phyloP scores from a whole-genome alignment of 306 rosid genomes.

The Dicorynia guianensis region DNA sequence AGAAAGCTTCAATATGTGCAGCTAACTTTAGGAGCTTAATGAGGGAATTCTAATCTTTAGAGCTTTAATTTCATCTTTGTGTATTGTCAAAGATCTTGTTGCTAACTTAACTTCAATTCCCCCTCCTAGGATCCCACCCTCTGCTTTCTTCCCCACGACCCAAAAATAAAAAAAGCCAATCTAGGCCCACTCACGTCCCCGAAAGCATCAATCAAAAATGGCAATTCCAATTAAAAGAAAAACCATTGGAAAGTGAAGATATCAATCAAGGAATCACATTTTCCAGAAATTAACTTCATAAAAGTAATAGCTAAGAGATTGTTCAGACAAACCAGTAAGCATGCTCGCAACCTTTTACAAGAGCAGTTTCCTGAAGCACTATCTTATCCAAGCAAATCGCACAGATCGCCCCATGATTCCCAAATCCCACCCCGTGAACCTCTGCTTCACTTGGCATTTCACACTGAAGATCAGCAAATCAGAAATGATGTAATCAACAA shows the following conservation, averaged over 20 bases:
- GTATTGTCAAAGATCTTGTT: no score
- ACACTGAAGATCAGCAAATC: slow-evolving; percentile 33
- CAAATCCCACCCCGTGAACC: slow-evolving; percentile 49
- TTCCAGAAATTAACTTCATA: neutral
- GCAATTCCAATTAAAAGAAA: neutral
- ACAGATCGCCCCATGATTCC: slow-evolving; percentile 68
- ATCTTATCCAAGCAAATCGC: slow-evolving; percentile 80
- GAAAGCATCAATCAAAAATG: neutral
- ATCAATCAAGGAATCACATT: neutral
- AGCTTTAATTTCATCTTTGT: no score
- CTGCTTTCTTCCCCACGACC: neutral
- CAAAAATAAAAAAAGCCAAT: neutral
- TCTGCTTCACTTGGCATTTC: slow-evolving; percentile 44
- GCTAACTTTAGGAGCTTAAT: no score
- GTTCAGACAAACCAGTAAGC: slow-evolving; percentile 80
- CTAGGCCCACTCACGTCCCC: neutral
- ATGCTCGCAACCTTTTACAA: slow-evolving; percentile 94
- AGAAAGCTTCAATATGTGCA: no score
- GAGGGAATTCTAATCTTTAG: no score
- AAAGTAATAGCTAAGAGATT: slow-evolving; percentile 5
- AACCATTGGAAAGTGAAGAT: neutral
- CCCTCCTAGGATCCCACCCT: no score
- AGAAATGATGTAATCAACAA: slow-evolving; percentile 7
- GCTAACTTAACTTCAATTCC: no score
- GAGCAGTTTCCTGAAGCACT: slow-evolving; percentile 60